Conservation (phyloP, 768 basidiomycete species). For the Dacryopinax spathularia region DNA sequence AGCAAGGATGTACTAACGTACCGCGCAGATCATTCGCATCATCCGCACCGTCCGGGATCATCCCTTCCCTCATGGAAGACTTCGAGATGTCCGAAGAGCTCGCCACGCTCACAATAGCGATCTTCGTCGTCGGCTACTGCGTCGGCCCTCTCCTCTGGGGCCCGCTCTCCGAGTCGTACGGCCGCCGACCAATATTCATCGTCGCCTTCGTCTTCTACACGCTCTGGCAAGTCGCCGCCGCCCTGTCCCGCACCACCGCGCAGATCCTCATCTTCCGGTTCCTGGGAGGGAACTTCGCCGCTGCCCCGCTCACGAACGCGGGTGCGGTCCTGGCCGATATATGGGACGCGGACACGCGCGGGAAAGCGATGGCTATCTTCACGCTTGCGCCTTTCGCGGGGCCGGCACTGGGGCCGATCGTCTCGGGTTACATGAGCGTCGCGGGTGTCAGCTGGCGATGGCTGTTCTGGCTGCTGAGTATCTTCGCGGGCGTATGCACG, state of each 20-base stretch:
- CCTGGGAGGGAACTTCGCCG: constrained; percentile 25
- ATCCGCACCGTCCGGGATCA: constrained; percentile 10
- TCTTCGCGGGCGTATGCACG: constrained; percentile 22
- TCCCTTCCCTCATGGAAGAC: constrained; percentile 5
- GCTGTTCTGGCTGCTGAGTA: constrained; percentile 24
- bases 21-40: constrained; percentile 12
- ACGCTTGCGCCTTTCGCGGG: constrained; percentile 28
- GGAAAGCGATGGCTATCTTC: constrained; percentile 25
- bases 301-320: constrained; percentile 28
- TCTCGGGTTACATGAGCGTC: constrained; percentile 24
- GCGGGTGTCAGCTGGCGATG: constrained; percentile 21
- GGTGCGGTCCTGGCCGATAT: constrained; percentile 28
- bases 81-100: constrained; percentile 6
- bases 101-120: constrained; percentile 8
- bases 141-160: constrained; percentile 26
- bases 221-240: constrained; percentile 26
- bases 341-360: constrained; percentile 25
- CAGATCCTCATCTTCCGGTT: constrained; percentile 29
- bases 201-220: constrained; percentile 13
- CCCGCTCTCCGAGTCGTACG: constrained; percentile 24
- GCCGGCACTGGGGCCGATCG: constrained; percentile 24
- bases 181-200: constrained; percentile 26
- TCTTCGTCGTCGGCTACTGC: constrained; percentile 15
- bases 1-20: neutral
- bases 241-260: constrained; percentile 26